Base-by-base conservation (phyloP, 495 filamentous ascomycete genomes). In the Copromyces sp. region DNA sequence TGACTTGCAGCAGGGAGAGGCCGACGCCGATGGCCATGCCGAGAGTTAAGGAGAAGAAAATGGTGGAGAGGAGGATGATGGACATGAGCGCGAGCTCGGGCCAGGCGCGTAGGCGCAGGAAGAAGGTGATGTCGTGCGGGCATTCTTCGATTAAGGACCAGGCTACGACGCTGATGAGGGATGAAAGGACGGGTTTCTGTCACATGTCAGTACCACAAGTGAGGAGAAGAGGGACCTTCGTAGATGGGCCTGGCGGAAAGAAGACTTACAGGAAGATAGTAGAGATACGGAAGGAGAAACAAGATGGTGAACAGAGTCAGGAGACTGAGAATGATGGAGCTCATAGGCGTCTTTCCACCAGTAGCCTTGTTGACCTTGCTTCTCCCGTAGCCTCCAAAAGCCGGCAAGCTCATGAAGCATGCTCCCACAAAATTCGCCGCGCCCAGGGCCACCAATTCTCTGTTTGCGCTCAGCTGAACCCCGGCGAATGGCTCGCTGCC, bases 141-240 rank as follows among this genome's bases (percentile, higher is more conserved):
- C 93, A 93, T 83, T 99, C 95, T 84, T 99, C 95, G 71, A 98
- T 91, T 5, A 99, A 87, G 17, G 93, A 94, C 84, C 91, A 97
- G 68, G 95, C 95, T 35, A 99, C 96, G 1, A 97, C 95, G 45
- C 92, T 94, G 75, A 99, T 98, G 88, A 98, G 94, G 37, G 96
- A 88, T 69, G 90, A 95, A 39, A 99, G 87, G 9, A 98, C 93
- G 3, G 92, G 92, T 94, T 97, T 98, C 92, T 96, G 73, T 4
- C 41, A n/a, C 7, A 12, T 5, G 70, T 83, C 75, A 86, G 77
- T 32, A 73, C 24, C 42, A 72, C 38, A 44, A 14, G 40, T 4
- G n/a, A 12, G 39, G 20, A 2, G 11, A 59, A 41, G 9, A 16
- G 35, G 37, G 38, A 2, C 37, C 45, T 32, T 9, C 42, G 24